Percentiles rank a stretch among this genome's conserved stretches.
Evolutionary conservation across 2,329 filamentous ascomycete genomes (phyloP).

Genomic region (Aspergillus sojae): DNA sequence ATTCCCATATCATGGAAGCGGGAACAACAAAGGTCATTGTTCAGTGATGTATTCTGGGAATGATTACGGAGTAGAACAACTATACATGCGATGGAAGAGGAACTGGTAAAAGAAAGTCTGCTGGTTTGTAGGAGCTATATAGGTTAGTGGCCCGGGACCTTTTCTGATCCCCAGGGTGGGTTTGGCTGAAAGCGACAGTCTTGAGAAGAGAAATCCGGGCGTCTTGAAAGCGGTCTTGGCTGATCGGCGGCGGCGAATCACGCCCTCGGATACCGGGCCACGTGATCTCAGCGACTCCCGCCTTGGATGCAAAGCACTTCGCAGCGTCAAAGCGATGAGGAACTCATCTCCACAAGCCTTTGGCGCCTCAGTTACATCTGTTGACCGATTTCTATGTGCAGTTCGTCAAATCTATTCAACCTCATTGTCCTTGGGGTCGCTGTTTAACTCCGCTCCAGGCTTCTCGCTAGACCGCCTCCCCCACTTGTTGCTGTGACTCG

Average conservation of each 20-base stretch:
- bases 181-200: background rate
- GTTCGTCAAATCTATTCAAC: constrained; percentile 10
- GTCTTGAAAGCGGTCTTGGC: constrained; percentile 26
- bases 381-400: constrained; percentile 3
- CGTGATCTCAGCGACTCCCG: constrained; percentile 39
- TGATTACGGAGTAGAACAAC: background rate
- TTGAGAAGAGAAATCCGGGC: constrained; percentile 7
- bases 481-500: constrained; percentile 29
- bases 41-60: background rate
- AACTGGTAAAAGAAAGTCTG: background rate
- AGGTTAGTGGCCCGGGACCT: too few relatives aligned
- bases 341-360: constrained; percentile 30
- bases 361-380: constrained; percentile 23
- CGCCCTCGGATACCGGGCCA: constrained; percentile 27
- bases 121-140: too few relatives aligned
- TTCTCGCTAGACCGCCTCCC: constrained; percentile 19
- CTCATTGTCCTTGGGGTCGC: constrained; percentile 10
- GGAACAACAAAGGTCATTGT: constrained; percentile 3
- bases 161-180: too few relatives aligned
- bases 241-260: constrained; percentile 27
- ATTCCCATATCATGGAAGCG: background rate
- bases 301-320: constrained; percentile 45
- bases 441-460: constrained; percentile 20
- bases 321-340: constrained; percentile 27
- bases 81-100: background rate